Evolutionary conservation across 768 basidiomycete genomes (phyloP), one percentile per base, ranked within the genome.

Genomic region (Tylopilus intermedius): DNA sequence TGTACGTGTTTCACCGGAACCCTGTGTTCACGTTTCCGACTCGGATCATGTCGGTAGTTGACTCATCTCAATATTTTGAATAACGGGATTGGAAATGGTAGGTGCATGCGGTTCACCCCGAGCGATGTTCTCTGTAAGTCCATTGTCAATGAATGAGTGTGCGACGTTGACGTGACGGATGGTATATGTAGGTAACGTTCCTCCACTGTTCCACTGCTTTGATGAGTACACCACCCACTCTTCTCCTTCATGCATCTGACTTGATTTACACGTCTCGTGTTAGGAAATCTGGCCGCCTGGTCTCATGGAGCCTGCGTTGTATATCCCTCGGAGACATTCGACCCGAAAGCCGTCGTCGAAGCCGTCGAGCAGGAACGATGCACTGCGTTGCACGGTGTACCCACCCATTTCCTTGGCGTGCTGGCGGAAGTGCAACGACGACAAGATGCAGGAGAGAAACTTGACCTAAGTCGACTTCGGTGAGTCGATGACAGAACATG

Each of bases 121-220:
- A 64, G 76, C 8, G 90, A 93, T 56, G 67, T 88, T 22, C 68
- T 91, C 4, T 90, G 90, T 88, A 56, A 27, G 81, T 24, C 5
- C 24, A 24, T 24, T 3, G 24, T 5, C 5, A 24, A 24, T 24
- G 24, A 3, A 24, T 24, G 24, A 3, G 24, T 15, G 4, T 22
- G 8, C 10, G 22, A 44, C 9, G 5, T 35, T 55, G 38, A 57
- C 39, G 13, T 39, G 48, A 63, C 9, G 49, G 35, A 3, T 13
- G 40, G 38, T 41, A 24, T 24, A 24, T 5, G 18, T 44, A 90
- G 88, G 87, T 75, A 91, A 92, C 56, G 83, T 83, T 1, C 90
- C 90, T 2, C 90, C 90, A 0, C 69, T 91, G 2, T 93, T 91
- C 65, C 90, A 93, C 65, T 92, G 90, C 64, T 91, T 91, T 79